Base-by-base conservation (phyloP, 1,139 yeast species). In the Magnusiomyces paraingens region DNA sequence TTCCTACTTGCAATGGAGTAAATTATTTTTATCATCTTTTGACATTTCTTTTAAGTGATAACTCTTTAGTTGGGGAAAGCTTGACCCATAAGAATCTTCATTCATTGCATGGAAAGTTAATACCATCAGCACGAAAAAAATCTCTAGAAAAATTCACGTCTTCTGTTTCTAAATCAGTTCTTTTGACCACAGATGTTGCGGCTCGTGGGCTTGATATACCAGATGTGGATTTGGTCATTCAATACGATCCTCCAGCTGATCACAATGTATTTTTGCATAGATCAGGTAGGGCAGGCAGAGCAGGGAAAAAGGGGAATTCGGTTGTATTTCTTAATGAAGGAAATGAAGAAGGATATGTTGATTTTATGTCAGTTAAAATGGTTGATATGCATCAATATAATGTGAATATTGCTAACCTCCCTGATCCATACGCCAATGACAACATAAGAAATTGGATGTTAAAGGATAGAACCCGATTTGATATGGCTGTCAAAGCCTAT, bases 191-290 rank as follows among this genome's bases (percentile, higher is more conserved):
- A 1, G 75, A 71, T 58, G 73, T 71, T 12, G 96, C 97, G 1
- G 96, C 96, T 0, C 77, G 98, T 68, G 98, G 98, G 45, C 81
- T 91, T 36, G 98, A 91, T 72, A 82, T 90, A 36, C 95, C 96
- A 1, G 93, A 89, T 56, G 96, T 90, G 15, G 97, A 91, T 64
- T 71, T 90, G 42, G 96, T 90, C 2, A 73, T 90, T 10, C 97
- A 90, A 66, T 62, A 89, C 42, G 96, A 90, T 59, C 95, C 97
- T 2, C 97, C 98, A 0, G 85, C 91, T 0, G 95, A 88, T 61
- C 88, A 96, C 0, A 93, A 85, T 63, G 83, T 86, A 59, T 90
- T 90, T 63, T 74, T 89, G 51, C 97, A 90, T 67, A 77, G 98
- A 63, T 84, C 93, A 70, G 98, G 98, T 18, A 78, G 98, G 66